Conservation (phyloP, 805 yeast genomes). For the Saccharomycopsis guyanensis region DNA sequence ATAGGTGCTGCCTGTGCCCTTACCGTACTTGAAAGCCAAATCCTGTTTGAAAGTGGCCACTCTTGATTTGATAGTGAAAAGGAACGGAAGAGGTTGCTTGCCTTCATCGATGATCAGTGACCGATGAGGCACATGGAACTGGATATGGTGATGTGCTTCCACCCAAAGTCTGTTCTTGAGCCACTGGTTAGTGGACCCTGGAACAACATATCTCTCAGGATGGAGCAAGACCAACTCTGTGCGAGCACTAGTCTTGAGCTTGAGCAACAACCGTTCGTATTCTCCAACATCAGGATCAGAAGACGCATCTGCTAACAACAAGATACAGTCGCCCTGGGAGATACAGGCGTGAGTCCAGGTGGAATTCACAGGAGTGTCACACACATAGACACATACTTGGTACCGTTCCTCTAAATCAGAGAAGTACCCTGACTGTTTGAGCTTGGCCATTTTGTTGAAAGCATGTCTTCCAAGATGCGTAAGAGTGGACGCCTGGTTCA, state of each 20-base stretch:
- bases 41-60: conserved; percentile 32
- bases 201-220: conserved; percentile 70
- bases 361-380: conserved; percentile 76
- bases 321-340: conserved; percentile 91
- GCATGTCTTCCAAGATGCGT: conserved; percentile 85
- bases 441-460: conserved; percentile 76
- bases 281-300: conserved; percentile 74
- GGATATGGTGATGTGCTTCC: conserved; percentile 87
- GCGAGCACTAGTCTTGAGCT: conserved; percentile 74
- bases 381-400: conserved; percentile 82
- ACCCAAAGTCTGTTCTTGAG: conserved; percentile 83
- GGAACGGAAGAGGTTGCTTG: not conserved
- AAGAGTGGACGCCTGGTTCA: conserved; percentile 78
- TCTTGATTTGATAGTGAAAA: conserved; percentile 26
- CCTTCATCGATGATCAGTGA: not conserved
- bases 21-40: conserved; percentile 22
- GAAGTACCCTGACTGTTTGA: conserved; percentile 82
- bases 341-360: conserved; percentile 91
- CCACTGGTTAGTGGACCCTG: conserved; percentile 85
- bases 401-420: conserved; percentile 86
- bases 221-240: conserved; percentile 83
- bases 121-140: conserved; percentile 39
- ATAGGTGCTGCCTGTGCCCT: conserved; percentile 17
- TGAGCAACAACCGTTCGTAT: conserved; percentile 68
- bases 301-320: conserved; percentile 78